Conservation (phyloP, 1,284 basidiomycete genomes). For the Lignosus rhinocerotis region DNA sequence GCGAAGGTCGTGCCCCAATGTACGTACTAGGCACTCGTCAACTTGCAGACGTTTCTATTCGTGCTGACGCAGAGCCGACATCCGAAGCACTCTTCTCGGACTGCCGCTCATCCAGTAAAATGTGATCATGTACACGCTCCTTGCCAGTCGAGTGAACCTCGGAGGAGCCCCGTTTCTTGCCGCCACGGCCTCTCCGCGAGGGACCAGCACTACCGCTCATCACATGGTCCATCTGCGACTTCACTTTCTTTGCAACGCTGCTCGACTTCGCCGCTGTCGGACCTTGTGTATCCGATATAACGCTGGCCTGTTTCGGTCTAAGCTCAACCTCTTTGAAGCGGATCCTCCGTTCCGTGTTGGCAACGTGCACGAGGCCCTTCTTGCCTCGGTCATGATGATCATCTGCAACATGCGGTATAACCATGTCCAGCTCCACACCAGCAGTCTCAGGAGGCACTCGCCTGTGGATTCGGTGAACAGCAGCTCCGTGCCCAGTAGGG, state of each 20-base stretch:
- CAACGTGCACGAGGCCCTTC: conserved; percentile 51
- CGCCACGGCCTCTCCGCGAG: conserved; percentile 18
- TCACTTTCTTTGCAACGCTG: conserved; percentile 18
- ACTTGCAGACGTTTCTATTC: conserved; percentile 15
- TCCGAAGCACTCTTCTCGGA: not conserved
- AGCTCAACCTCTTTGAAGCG: conserved; percentile 64
- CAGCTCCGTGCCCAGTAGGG: conserved; percentile 69
- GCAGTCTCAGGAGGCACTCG: conserved; percentile 23
- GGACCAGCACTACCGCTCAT: conserved; percentile 17
- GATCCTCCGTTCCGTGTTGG: conserved; percentile 61
- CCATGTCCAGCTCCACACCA: not conserved
- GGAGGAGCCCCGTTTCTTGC: conserved; percentile 17
- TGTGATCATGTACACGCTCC: not conserved
- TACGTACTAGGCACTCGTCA: not conserved
- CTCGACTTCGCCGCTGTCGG: conserved; percentile 10
- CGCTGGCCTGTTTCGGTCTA: conserved; percentile 37
- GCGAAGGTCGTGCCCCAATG: not conserved
- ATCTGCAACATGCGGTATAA: not conserved
- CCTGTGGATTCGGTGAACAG: conserved; percentile 67
- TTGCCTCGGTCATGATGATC: conserved; percentile 42
- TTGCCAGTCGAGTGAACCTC: conserved; percentile 6
- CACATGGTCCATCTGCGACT: conserved; percentile 20
- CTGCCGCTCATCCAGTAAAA: not conserved
- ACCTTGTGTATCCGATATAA: conserved; percentile 1
- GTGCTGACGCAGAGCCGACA: conserved; percentile 4